These are phyloP conservation scores for Echium plantagineum DNA, from an alignment of 257 asterid species.

Conservation along the genomic window DNA sequence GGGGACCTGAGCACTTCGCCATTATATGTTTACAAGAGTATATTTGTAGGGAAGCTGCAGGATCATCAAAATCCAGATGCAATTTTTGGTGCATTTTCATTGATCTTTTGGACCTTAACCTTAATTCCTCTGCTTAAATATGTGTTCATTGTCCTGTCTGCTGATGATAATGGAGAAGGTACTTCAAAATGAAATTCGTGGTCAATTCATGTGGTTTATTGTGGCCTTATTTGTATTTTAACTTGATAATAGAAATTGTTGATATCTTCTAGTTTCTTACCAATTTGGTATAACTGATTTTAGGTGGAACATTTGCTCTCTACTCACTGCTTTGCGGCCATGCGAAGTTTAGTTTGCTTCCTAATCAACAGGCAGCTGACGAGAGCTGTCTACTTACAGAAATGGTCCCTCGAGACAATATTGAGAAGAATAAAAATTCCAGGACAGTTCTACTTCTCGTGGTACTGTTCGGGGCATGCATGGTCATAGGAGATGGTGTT, in stretches of 20 bases:
- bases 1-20: slow-evolving; percentile 98
- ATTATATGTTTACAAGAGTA: slow-evolving; percentile 68
- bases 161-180: slow-evolving; percentile 98
- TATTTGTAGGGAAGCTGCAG: slow-evolving; percentile 58
- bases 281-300: slow-evolving; percentile 12
- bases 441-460: slow-evolving; percentile 67
- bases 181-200: slow-evolving; percentile 10
- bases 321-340: slow-evolving; percentile 90
- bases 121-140: slow-evolving; percentile 88
- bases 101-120: slow-evolving; percentile 90
- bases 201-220: not conserved
- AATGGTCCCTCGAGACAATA: slow-evolving; percentile 53
- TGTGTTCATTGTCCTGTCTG: slow-evolving; percentile 42
- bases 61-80: slow-evolving; percentile 47
- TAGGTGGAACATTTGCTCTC: slow-evolving; percentile 97
- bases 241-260: not conserved
- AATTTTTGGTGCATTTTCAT: slow-evolving; percentile 83
- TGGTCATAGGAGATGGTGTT: slow-evolving; percentile 59
- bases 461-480: slow-evolving; percentile 53
- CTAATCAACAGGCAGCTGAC: slow-evolving; percentile 98
- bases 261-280: slow-evolving; percentile 16
- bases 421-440: slow-evolving; percentile 67
- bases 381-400: slow-evolving; percentile 83
- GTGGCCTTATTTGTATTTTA: not conserved
- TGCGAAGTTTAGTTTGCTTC: slow-evolving; percentile 87